Base-by-base conservation (phyloP, 768 basidiomycete genomes). In the Crucibulum laeve region DNA sequence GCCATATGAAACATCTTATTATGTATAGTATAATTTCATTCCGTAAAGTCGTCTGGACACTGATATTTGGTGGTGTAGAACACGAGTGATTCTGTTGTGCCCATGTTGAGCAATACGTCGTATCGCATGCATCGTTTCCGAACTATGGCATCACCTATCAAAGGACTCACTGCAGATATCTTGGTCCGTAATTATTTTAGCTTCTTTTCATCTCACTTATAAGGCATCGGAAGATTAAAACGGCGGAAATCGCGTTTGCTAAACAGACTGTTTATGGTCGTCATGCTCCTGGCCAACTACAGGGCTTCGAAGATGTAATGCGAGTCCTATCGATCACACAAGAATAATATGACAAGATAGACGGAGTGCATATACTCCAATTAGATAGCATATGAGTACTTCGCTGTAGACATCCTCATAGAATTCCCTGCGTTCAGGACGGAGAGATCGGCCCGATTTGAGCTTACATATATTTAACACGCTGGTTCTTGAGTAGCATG, bases 51-150 rank as follows among this genome's bases (percentile, higher is more conserved):
- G n/a, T 26, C 36, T 13, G 13, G 8, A 35, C 11, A 30, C 14
- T 17, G 1, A 21, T 5, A 26, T 23, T 48, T 7, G 41, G 39
- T 45, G 39, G 33, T 46, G n/a, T 37, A 44, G 87, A 78, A 72
- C 54, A 72, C 70, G 4, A 75, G 69, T 2, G 87, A 89, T 54
- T 58, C 70, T 6, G 46, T 59, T 25, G 59, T 77, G 1, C 56
- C 68, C 1, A 71, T 76, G 62, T 60, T 82, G 6, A 73, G 69
- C 25, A 65, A 72, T 26, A 68, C 71, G 6, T 51, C 64, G 0
- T 93, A 92, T 52, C 78, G 92, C 14, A 83, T 90, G 79, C 89
- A 94, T 56, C 82, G 91, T 5, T 84, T 95, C 53, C 76, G 88
- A 25, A 82, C 84, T 2, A 71, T 71, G 0, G 84, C 84, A 1